Evolutionary conservation across 2,329 filamentous ascomycete genomes (phyloP).

Genomic region (Fusarium sp.): DNA sequence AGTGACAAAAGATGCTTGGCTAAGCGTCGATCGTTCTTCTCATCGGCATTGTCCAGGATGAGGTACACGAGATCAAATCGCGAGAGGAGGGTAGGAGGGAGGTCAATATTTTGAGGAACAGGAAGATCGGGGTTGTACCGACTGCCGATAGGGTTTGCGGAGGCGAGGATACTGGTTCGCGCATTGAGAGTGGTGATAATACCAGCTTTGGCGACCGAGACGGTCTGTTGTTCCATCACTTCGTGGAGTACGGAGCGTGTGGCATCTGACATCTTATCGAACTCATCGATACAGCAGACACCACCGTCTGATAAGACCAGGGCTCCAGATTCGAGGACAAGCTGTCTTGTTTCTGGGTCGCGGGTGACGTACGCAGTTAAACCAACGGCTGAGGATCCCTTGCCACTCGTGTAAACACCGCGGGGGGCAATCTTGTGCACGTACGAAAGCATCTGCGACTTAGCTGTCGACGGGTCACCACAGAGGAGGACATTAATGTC

Average conservation of each 20-base stretch:
- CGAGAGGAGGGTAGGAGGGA: constrained; percentile 92
- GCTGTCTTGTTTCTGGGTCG: constrained; percentile 81
- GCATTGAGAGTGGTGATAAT: constrained; percentile 98
- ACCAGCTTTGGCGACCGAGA: constrained; percentile 87
- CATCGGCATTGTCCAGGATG: constrained; percentile 92
- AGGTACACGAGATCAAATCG: constrained; percentile 98
- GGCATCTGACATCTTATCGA: constrained; percentile 85
- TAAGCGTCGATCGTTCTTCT: constrained; percentile 85
- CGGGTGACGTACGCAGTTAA: constrained; percentile 83
- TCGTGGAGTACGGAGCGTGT: constrained; percentile 85
- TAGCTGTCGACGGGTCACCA: constrained; percentile 95
- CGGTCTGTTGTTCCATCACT: constrained; percentile 89
- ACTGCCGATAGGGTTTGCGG: constrained; percentile 96
- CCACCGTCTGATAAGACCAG: constrained; percentile 82
- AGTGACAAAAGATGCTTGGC: constrained; percentile 94
- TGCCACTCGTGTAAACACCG: constrained; percentile 82
- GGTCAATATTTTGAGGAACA: constrained; percentile 97
- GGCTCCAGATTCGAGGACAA: constrained; percentile 82
- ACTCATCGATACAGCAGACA: constrained; percentile 86
- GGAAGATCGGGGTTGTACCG: constrained; percentile 97
- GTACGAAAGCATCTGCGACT: constrained; percentile 93
- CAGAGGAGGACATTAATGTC: constrained; percentile 98
- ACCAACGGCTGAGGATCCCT: constrained; percentile 83
- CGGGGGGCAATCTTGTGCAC: constrained; percentile 98
- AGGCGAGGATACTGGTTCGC: constrained; percentile 93